Percentiles rank a stretch among this genome's conserved stretches.
Evolutionary conservation across 2,329 filamentous ascomycete genomes (phyloP).

Genomic region (Phyllosticta paracitricarpa): DNA sequence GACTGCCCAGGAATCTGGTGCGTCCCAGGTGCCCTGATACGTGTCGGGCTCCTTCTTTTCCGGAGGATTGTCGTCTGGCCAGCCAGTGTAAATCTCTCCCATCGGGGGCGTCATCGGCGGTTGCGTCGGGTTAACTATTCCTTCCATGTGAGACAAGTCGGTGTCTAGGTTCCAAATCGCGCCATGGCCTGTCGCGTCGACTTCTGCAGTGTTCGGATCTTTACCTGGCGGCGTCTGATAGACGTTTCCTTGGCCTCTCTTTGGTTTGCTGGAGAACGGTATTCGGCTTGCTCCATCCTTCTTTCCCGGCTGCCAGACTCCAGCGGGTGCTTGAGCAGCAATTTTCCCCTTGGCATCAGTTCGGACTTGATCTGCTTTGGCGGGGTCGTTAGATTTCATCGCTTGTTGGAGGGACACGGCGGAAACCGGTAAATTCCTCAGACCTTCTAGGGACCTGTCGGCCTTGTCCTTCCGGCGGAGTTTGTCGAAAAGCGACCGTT

Average conservation of each 20-base stretch:
- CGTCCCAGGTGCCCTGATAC: slow-evolving; percentile 63
- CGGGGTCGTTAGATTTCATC: slow-evolving; percentile 19
- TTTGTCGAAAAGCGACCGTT: slow-evolving; percentile 44
- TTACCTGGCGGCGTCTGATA: slow-evolving; percentile 25
- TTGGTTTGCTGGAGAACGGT: slow-evolving; percentile 10
- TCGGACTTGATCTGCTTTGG: slow-evolving; percentile 22
- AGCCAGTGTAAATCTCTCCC: slow-evolving; percentile 38
- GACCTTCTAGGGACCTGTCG: slow-evolving; percentile 27
- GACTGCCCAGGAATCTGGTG: slow-evolving; percentile 94
- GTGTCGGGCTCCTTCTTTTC: slow-evolving; percentile 14
- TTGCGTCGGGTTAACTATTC: slow-evolving; percentile 59
- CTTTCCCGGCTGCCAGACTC: slow-evolving; percentile 13
- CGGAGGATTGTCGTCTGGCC: slow-evolving; percentile 29
- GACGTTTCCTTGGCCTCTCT: slow-evolving; percentile 21
- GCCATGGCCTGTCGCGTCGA: slow-evolving; percentile 39
- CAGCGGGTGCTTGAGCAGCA: slow-evolving; percentile 7
- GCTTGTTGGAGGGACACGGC: slow-evolving; percentile 30
- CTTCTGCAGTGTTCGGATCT: slow-evolving; percentile 33
- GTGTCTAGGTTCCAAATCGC: slow-evolving; percentile 73
- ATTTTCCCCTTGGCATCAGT: slow-evolving; percentile 20
- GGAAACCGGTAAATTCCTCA: slow-evolving; percentile 32
- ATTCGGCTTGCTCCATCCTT: slow-evolving; percentile 12
- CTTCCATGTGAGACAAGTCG: slow-evolving; percentile 82
- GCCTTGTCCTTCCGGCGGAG: slow-evolving; percentile 42
- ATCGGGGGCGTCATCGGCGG: slow-evolving; percentile 60